Evolutionary conservation across 495 filamentous ascomycete species (phyloP).

Genomic region (Pseudoneurospora amorphoporcata): DNA sequence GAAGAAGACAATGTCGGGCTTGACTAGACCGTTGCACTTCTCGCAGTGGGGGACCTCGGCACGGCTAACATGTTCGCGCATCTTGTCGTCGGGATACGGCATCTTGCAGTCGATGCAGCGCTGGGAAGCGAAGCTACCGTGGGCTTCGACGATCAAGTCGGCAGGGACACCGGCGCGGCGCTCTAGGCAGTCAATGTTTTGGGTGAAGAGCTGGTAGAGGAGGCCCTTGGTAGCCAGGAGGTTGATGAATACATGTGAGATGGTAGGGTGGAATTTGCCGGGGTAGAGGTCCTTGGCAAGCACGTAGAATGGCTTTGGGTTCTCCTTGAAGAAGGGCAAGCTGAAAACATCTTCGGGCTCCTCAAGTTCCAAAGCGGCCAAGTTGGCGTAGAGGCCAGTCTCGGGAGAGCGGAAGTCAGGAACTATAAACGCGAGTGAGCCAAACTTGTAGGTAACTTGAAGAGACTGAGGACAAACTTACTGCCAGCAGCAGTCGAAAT

Average conservation of each 20-base stretch:
- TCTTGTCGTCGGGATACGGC: slow-evolving; percentile 57
- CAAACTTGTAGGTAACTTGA: neutral
- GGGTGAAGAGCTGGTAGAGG: slow-evolving; percentile 81
- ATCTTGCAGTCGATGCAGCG: slow-evolving; percentile 80
- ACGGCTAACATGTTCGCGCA: slow-evolving; percentile 54
- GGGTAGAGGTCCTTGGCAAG: slow-evolving; percentile 87
- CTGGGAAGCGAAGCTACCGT: slow-evolving; percentile 87
- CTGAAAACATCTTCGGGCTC: slow-evolving; percentile 76
- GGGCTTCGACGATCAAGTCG: slow-evolving; percentile 81
- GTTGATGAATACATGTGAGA: slow-evolving; percentile 76
- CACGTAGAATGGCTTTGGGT: slow-evolving; percentile 85
- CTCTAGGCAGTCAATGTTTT: slow-evolving; percentile 96
- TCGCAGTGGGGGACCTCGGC: slow-evolving; percentile 60
- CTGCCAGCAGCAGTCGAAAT: slow-evolving; percentile 51
- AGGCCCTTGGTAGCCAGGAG: slow-evolving; percentile 62
- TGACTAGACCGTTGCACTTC: slow-evolving; percentile 71
- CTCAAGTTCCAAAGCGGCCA: slow-evolving; percentile 71
- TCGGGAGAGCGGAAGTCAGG: slow-evolving; percentile 70
- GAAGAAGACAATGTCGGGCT: slow-evolving; percentile 97
- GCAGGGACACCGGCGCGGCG: slow-evolving; percentile 73
- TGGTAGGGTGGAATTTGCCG: slow-evolving; percentile 77
- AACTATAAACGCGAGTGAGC: slow-evolving; percentile 19
- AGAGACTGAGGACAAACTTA: slow-evolving; percentile 15
- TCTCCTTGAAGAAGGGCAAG: slow-evolving; percentile 71
- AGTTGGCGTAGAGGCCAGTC: slow-evolving; percentile 73